Evolutionary conservation across 139 green algal species (phyloP), one percentile per base, ranked within the genome.

Genomic region (Coelastrella sp.): DNA sequence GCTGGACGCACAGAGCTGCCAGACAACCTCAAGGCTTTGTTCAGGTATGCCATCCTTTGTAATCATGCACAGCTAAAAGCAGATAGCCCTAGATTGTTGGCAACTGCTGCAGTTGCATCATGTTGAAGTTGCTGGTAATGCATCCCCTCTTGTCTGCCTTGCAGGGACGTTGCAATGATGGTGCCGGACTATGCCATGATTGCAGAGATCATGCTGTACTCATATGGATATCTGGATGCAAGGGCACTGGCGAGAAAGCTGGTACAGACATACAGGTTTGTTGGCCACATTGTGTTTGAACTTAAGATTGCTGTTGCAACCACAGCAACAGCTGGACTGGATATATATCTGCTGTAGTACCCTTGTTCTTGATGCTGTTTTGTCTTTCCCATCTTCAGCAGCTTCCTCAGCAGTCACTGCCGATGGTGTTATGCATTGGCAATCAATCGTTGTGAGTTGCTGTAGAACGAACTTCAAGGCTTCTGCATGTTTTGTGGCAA

Each of bases 181-280:
- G 90, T 96, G 38, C 92, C 92, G 38, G 92, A 96, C 81, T 96
- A 96, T 69, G 90, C 89, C 19, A 88, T 96, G 57, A 96, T 96
- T 75, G 68, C 78, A 27, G 93, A 96, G 88, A 95, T 95, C 88
- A 96, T 94, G 78, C 88, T 96, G 4, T 96, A 95, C 88, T 93
- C 84, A n/a, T 94, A 91, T 81, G 94, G 91, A 21, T 96, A 93
- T 73, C 64, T 93, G 72, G 86, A 91, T 74, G 80, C 78, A 2
- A 64, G 78, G 4, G 78, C 78, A 35, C 91, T 94, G 82, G 89
- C 87, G 0, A 84, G 88, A 59, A 94, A 94, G 88, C 88, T 94
- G 60, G 91, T 94, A 48, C 86, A 91, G 71, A 94, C 91, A 4
- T 94, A 94, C 88, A 73, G 79, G 57, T 92, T 34, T 87, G 53